These are phyloP conservation scores for Metschnikowia aberdeeniae DNA, from an alignment of 805 yeast species.

Conservation along the genomic window DNA sequence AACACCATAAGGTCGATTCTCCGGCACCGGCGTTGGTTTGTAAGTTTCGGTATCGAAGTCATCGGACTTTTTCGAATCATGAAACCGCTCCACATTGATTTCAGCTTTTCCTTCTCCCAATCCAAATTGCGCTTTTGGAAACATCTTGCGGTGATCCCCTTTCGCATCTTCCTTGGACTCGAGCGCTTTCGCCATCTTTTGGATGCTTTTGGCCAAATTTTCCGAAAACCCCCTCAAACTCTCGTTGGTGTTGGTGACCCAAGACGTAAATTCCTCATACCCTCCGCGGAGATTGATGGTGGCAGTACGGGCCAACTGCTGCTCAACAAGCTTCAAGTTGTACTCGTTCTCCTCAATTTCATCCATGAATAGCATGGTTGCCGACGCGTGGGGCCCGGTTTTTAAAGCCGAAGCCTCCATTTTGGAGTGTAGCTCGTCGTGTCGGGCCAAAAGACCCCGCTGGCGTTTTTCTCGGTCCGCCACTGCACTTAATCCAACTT, in stretches of 20 bases:
- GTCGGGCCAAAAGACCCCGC: constrained; percentile 32
- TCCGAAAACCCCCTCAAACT: background rate
- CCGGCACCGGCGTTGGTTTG: background rate
- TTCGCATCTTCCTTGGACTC: background rate
- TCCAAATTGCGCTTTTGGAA: background rate
- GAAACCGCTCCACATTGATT: background rate
- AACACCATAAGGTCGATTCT: too few relatives aligned
- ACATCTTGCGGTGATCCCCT: background rate
- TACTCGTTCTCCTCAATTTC: constrained; percentile 48
- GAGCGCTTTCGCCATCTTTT: background rate
- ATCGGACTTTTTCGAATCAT: background rate
- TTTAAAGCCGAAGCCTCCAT: constrained; percentile 41
- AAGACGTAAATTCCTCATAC: constrained; percentile 39
- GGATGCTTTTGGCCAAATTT: background rate
- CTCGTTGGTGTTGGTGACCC: constrained; percentile 20
- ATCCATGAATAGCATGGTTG: constrained; percentile 44
- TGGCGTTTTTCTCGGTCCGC: constrained; percentile 49
- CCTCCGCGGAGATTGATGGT: constrained; percentile 43
- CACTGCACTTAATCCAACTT: constrained; percentile 42
- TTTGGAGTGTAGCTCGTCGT: constrained; percentile 34
- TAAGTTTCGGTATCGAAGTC: background rate
- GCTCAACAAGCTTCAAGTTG: constrained; percentile 49
- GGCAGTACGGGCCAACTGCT: constrained; percentile 47
- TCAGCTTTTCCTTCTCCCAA: background rate
- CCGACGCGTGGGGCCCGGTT: constrained; percentile 42